phyloP scores from a whole-genome alignment of 2,329 filamentous ascomycete species.

The Zasmidium cellare region DNA sequence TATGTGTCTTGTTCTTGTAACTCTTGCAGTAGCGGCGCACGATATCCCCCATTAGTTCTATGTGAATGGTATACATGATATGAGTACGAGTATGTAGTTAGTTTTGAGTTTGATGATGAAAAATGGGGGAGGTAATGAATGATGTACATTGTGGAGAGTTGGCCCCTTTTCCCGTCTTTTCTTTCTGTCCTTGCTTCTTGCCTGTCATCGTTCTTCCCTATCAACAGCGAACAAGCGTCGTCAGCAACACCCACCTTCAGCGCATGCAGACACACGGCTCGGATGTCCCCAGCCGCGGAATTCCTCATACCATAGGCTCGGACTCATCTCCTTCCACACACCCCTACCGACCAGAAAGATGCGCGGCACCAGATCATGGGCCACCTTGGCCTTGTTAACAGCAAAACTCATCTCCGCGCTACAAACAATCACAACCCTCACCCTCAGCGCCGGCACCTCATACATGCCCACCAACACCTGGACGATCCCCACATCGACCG shows the following conservation, averaged over 20 bases:
- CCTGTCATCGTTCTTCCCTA: too few relatives aligned
- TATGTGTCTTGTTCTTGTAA: slow-evolving; percentile 1
- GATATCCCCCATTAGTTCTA: slow-evolving; percentile 3
- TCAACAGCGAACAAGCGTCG: too few relatives aligned
- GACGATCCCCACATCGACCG: background rate
- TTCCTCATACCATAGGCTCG: too few relatives aligned
- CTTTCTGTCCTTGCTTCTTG: too few relatives aligned
- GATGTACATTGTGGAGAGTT: background rate
- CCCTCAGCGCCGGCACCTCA: background rate
- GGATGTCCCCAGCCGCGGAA: too few relatives aligned
- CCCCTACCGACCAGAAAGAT: too few relatives aligned
- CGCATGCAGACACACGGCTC: too few relatives aligned
- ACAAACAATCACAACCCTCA: background rate
- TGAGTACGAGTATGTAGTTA: background rate
- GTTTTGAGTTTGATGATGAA: background rate
- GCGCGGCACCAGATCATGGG: too few relatives aligned
- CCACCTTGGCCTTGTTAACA: too few relatives aligned
- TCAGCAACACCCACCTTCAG: too few relatives aligned
- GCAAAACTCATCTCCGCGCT: background rate
- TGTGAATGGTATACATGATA: background rate
- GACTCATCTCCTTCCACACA: too few relatives aligned
- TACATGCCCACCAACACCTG: background rate
- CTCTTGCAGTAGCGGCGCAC: slow-evolving; percentile 1
- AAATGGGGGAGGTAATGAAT: background rate
- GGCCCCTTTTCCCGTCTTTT: background rate